phyloP scores from a whole-genome alignment of 2,329 filamentous ascomycete genomes.

The Corynespora cassiicola region DNA sequence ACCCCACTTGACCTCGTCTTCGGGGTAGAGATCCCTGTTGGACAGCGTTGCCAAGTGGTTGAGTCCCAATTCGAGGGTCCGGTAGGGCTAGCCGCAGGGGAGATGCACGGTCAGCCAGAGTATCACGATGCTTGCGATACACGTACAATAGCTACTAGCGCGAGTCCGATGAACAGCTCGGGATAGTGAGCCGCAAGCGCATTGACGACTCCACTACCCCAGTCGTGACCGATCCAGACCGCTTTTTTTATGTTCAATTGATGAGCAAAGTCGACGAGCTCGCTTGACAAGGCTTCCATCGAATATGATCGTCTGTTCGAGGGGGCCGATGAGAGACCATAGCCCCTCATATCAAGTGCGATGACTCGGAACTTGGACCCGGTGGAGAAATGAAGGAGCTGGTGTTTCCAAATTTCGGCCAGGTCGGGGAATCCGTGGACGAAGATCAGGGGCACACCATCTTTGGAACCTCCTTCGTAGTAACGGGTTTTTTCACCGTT shows the following conservation, averaged over 20 bases:
- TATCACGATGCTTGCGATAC: no score
- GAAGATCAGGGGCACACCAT: constrained; percentile 31
- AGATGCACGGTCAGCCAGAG: no score
- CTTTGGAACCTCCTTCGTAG: constrained; percentile 26
- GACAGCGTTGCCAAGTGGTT: constrained; percentile 41
- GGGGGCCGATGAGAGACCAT: constrained; percentile 39
- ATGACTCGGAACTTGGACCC: constrained; percentile 32
- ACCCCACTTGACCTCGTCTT: constrained; percentile 47
- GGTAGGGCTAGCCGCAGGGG: constrained; percentile 49
- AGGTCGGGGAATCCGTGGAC: constrained; percentile 45
- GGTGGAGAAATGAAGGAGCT: constrained; percentile 39
- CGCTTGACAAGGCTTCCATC: constrained; percentile 31
- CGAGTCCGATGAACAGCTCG: constrained; percentile 36
- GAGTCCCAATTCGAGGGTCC: constrained; percentile 50
- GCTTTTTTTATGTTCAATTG: constrained; percentile 46
- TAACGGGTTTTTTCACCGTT: constrained; percentile 31
- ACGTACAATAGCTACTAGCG: no score
- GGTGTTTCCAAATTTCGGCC: constrained; percentile 43
- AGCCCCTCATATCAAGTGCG: constrained; percentile 42
- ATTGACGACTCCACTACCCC: constrained; percentile 45
- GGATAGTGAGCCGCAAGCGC: constrained; percentile 39
- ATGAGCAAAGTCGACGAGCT: constrained; percentile 48
- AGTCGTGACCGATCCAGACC: constrained; percentile 59
- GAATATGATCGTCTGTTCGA: constrained; percentile 36
- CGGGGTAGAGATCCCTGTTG: constrained; percentile 55